These are phyloP conservation scores for Stephania cephalantha DNA, from an alignment of 164 flowering plant genomes.

Conservation along the genomic window DNA sequence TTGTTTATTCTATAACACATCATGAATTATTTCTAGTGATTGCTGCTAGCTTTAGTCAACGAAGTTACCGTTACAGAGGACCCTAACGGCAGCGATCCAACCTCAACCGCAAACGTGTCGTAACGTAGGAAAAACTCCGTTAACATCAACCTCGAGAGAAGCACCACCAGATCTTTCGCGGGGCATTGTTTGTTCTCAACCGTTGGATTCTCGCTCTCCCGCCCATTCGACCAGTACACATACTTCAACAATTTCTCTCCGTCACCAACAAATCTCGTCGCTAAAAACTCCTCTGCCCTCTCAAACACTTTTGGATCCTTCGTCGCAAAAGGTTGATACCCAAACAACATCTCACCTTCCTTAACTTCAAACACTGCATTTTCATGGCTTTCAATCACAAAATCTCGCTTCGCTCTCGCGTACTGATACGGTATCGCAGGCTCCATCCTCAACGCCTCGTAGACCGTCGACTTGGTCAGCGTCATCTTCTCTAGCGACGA, in stretches of 20 bases:
- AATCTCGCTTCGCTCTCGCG: slow-evolving; percentile 43
- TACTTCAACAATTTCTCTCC: slow-evolving; percentile 46
- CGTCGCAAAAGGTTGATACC: slow-evolving; percentile 51
- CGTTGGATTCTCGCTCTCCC: slow-evolving; percentile 36
- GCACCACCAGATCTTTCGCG: slow-evolving; percentile 39
- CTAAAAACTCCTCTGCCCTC: slow-evolving; percentile 26
- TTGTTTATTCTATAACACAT: too few relatives aligned
- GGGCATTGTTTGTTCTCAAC: slow-evolving; percentile 43
- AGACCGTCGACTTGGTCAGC: slow-evolving; percentile 20
- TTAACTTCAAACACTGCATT: slow-evolving; percentile 35
- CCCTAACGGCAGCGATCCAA: slow-evolving; percentile 7
- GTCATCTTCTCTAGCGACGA: slow-evolving; percentile 39
- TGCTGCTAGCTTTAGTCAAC: slow-evolving; percentile 1
- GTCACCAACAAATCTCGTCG: slow-evolving; percentile 43
- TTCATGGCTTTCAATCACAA: slow-evolving; percentile 42
- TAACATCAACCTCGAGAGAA: slow-evolving; percentile 33
- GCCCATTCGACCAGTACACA: slow-evolving; percentile 56
- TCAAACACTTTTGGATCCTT: slow-evolving; percentile 47
- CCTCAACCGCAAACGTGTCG: slow-evolving; percentile 33
- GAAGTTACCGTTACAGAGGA: slow-evolving; percentile 13
- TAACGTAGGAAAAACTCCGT: slow-evolving; percentile 43
- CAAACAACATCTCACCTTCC: slow-evolving; percentile 54
- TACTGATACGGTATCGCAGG: slow-evolving; percentile 56
- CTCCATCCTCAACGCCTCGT: slow-evolving; percentile 32
- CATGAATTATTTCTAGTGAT: too few relatives aligned